phyloP scores from a whole-genome alignment of 306 rosid species.

The Pachyrhizus erosus region DNA sequence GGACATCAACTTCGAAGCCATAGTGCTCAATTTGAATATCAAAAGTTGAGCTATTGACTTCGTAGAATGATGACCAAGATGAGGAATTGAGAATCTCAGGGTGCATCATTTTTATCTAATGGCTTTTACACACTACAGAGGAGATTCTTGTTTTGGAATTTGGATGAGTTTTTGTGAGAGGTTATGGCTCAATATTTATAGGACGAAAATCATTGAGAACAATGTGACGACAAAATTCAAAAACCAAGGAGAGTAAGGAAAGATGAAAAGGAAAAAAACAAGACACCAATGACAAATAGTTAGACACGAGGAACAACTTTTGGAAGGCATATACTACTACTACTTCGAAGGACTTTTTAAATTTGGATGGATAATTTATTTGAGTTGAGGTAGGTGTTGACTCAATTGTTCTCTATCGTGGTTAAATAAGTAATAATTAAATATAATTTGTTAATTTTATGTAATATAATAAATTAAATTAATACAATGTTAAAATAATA shows the following conservation, averaged over 20 bases:
- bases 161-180: not conserved
- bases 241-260: not conserved
- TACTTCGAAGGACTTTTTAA: too few relatives aligned
- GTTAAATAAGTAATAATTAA: too few relatives aligned
- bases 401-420: too few relatives aligned
- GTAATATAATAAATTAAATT: too few relatives aligned
- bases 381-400: too few relatives aligned
- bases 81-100: constrained; percentile 39
- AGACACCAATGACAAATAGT: not conserved
- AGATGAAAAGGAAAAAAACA: not conserved
- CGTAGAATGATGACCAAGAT: constrained; percentile 42
- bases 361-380: not conserved
- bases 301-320: not conserved
- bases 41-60: constrained; percentile 27
- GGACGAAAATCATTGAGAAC: not conserved
- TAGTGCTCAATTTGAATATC: constrained; percentile 32
- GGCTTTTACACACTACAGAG: not conserved
- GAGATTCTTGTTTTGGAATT: not conserved
- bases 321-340: not conserved
- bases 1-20: constrained; percentile 34
- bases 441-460: too few relatives aligned
- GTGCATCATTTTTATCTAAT: constrained; percentile 40
- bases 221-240: not conserved
- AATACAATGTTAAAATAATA: too few relatives aligned
- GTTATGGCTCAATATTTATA: constrained; percentile 7